Conservation (phyloP, 805 yeast genomes). For the Yarrowia keelungensis region DNA sequence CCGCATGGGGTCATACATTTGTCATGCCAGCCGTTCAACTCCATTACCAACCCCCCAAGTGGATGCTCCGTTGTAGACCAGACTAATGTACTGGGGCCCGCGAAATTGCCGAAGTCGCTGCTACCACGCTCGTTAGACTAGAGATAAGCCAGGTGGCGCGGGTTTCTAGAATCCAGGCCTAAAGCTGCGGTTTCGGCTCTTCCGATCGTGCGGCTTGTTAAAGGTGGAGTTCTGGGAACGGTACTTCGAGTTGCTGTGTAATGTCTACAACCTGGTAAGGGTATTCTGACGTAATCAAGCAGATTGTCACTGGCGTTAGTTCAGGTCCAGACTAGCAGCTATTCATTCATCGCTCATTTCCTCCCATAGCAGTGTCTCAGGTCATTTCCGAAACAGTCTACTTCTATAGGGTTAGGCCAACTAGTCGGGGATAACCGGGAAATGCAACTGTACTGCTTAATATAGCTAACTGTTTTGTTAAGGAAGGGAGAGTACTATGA, state of each 20-base stretch:
- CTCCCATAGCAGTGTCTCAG: background rate
- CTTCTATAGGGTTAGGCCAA: background rate
- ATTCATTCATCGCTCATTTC: too few species aligned
- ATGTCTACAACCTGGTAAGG: too few species aligned
- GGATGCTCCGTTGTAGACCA: background rate
- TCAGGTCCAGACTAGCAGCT: too few species aligned
- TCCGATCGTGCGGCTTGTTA: slow-evolving; percentile 21
- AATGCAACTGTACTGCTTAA: background rate
- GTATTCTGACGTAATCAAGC: too few species aligned
- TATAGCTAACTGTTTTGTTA: too few species aligned
- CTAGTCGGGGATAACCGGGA: slow-evolving; percentile 6
- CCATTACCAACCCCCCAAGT: background rate
- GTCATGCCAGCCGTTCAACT: background rate
- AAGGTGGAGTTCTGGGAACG: too few species aligned
- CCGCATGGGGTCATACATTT: slow-evolving; percentile 5
- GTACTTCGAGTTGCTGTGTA: too few species aligned
- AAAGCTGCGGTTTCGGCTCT: slow-evolving; percentile 2
- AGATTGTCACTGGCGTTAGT: too few species aligned
- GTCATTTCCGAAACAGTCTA: background rate
- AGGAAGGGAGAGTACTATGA: too few species aligned
- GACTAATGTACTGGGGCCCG: slow-evolving; percentile 14
- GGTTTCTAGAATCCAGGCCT: slow-evolving; percentile 5
- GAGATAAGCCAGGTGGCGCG: slow-evolving; percentile 6
- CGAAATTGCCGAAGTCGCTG: slow-evolving; percentile 10
- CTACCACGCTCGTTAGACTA: slow-evolving; percentile 4